A percentile compares a stretch with the other conserved stretches of the same genome.
Evolutionary conservation across 75 land plant species (phyloP).

Genomic region (Picea glauca): DNA sequence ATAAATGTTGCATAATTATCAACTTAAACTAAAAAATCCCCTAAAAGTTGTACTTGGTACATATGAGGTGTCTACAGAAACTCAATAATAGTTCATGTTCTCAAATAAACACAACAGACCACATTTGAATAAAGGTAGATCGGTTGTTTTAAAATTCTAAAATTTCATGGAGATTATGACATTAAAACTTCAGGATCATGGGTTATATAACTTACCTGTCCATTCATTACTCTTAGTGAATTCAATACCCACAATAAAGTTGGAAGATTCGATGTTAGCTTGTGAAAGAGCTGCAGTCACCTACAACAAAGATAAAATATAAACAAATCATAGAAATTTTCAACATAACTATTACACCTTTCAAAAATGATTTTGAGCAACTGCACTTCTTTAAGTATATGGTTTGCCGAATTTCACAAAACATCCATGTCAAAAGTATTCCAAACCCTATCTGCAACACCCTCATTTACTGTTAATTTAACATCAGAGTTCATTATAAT

Average conservation of each 20-base stretch:
- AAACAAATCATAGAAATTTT: neutral
- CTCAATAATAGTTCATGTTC: neutral
- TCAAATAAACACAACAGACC: neutral
- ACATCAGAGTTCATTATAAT: no score
- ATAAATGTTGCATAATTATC: neutral
- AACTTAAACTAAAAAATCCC: neutral
- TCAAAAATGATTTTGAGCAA: neutral
- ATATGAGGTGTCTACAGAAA: neutral
- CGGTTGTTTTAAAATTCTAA: no score
- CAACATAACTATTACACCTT: neutral
- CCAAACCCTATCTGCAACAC: no score
- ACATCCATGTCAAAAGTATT: no score
- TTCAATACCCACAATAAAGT: constrained; percentile 34
- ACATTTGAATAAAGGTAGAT: no score
- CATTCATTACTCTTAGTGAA: constrained; percentile 44
- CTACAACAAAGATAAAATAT: constrained; percentile 1
- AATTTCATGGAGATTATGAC: no score
- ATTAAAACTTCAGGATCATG: no score
- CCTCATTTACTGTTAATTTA: no score
- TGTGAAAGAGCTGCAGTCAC: constrained; percentile 23
- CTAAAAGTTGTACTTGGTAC: neutral
- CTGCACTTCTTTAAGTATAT: neutral
- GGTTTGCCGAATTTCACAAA: neutral
- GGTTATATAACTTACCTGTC: constrained; percentile 17
- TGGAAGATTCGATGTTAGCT: constrained; percentile 35